Conservation (phyloP, 345 rosid species). For the Geranium rotundifolium region DNA sequence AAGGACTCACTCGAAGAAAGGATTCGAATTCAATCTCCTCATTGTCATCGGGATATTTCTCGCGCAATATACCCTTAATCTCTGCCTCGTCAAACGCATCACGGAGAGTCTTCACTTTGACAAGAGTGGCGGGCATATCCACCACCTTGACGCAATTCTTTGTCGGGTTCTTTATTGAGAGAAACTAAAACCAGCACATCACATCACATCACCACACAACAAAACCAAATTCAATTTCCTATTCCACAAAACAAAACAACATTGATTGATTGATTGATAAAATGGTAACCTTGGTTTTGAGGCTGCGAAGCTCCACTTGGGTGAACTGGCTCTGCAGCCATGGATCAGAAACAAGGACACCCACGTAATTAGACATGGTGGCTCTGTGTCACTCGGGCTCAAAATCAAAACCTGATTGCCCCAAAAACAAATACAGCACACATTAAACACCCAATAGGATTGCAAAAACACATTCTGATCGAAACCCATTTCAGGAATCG, state of each 20-base stretch:
- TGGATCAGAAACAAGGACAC: slow-evolving; percentile 90
- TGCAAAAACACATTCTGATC: neutral
- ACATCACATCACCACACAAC: neutral
- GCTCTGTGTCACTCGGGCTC: slow-evolving; percentile 7
- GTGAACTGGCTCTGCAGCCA: slow-evolving; percentile 98
- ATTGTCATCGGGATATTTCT: slow-evolving; percentile 27
- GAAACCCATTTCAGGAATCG: neutral
- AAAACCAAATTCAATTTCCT: neutral
- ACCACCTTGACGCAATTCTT: slow-evolving; percentile 41
- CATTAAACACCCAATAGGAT: no score
- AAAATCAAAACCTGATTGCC: neutral
- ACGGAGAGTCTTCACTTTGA: slow-evolving; percentile 56
- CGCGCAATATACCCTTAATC: slow-evolving; percentile 47
- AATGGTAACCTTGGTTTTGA: slow-evolving; percentile 73
- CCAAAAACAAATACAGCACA: no score
- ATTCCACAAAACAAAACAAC: neutral
- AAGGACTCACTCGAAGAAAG: slow-evolving; percentile 58
- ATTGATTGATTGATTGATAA: no score
- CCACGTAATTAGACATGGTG: slow-evolving; percentile 77
- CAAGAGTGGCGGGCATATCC: slow-evolving; percentile 62
- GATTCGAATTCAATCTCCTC: slow-evolving; percentile 80
- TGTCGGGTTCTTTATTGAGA: slow-evolving; percentile 47
- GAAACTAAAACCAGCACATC: slow-evolving; percentile 29
- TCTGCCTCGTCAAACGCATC: slow-evolving; percentile 54
- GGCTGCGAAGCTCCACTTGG: slow-evolving; percentile 93